Evolutionary conservation across 2,329 filamentous ascomycete species (phyloP).

Genomic region (Colletotrichum sp.): DNA sequence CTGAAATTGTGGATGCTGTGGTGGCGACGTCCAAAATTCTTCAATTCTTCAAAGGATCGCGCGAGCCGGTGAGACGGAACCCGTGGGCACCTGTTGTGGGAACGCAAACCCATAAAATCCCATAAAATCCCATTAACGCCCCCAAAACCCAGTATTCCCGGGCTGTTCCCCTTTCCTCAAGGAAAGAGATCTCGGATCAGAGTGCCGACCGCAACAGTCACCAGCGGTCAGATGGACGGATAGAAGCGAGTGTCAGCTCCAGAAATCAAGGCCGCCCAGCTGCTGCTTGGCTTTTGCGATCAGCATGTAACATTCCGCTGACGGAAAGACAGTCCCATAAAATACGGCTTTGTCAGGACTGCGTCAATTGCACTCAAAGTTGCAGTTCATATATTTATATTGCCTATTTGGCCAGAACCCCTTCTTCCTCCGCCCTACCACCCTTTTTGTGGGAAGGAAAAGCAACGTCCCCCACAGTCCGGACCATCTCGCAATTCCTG

Average conservation of each 20-base stretch:
- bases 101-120: not conserved
- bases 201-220: not conserved
- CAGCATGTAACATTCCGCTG: not conserved
- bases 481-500: not conserved
- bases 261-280: not conserved
- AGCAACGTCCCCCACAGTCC: not conserved
- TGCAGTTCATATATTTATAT: conserved; percentile 2
- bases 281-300: not conserved
- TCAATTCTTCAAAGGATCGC: conserved; percentile 1
- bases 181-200: not conserved
- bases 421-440: not conserved
- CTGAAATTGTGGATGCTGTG: not conserved
- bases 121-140: not conserved
- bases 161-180: not conserved
- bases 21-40: not conserved
- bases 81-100: not conserved
- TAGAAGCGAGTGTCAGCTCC: not conserved
- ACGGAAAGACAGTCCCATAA: not conserved
- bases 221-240: not conserved
- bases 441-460: not conserved
- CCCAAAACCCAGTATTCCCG: not conserved
- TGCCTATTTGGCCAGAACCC: not conserved
- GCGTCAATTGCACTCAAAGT: not conserved
- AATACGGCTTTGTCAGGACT: not conserved
- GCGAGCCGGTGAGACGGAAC: not conserved